phyloP scores from a whole-genome alignment of 306 rosid species.

The Begonia loranthoides region DNA sequence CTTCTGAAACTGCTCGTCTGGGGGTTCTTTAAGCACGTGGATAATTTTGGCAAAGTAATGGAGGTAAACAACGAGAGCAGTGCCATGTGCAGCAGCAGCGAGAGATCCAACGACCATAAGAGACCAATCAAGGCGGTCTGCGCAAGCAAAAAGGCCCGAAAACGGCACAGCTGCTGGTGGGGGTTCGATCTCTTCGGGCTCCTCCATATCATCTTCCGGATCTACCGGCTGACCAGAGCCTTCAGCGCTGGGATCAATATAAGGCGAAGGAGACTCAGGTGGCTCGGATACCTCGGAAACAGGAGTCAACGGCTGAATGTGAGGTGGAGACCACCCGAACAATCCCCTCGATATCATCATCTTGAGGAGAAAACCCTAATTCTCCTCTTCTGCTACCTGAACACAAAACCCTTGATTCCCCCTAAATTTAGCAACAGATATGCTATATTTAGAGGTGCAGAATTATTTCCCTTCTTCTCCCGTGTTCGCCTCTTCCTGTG shows the following conservation, averaged over 20 bases:
- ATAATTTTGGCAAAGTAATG: conserved; percentile 89
- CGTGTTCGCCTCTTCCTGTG: not conserved
- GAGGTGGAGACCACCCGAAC: conserved; percentile 98
- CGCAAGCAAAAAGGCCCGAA: conserved; percentile 76
- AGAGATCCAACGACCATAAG: conserved; percentile 88
- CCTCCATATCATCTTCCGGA: conserved; percentile 81
- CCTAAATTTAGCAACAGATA: conserved; percentile 10
- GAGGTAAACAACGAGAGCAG: conserved; percentile 90
- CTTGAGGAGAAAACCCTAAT: conserved; percentile 22
- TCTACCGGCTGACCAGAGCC: conserved; percentile 64
- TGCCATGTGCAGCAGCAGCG: conserved; percentile 95
- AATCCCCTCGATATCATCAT: conserved; percentile 96
- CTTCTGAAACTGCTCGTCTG: conserved; percentile 33
- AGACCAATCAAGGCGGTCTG: conserved; percentile 89
- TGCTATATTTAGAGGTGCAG: conserved; percentile 8
- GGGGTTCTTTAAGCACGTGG: conserved; percentile 25
- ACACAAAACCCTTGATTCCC: conserved; percentile 9
- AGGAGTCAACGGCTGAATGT: conserved; percentile 88
- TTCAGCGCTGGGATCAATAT: conserved; percentile 56
- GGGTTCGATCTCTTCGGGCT: conserved; percentile 87
- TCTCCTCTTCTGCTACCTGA: conserved; percentile 1
- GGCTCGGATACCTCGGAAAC: conserved; percentile 99
- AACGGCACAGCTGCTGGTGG: conserved; percentile 95
- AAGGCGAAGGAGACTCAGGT: conserved; percentile 97
- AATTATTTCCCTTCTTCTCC: not conserved